phyloP scores from a whole-genome alignment of 2,329 filamentous ascomycete species.

The Fusarium humuli region DNA sequence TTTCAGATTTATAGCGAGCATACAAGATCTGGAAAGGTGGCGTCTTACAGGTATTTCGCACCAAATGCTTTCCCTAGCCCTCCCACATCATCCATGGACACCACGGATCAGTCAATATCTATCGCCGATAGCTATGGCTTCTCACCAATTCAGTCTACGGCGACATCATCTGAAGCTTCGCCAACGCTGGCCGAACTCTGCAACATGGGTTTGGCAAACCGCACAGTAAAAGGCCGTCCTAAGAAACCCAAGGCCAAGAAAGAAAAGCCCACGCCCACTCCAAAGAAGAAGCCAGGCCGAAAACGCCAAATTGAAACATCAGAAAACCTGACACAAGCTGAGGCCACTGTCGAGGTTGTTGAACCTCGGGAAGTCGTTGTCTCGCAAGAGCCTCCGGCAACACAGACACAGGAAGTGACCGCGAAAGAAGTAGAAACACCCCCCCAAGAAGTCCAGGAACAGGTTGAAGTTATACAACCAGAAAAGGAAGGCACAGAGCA shows the following conservation, averaged over 20 bases:
- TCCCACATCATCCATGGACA: not conserved
- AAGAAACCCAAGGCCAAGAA: conserved; percentile 29
- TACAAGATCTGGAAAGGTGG: conserved; percentile 52
- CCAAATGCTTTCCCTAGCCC: conserved; percentile 2
- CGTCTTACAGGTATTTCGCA: conserved; percentile 51
- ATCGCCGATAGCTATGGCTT: conserved; percentile 36
- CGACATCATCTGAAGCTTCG: conserved; percentile 22
- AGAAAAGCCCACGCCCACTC: conserved; percentile 1
- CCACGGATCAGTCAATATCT: not conserved
- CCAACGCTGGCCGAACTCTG: conserved; percentile 43
- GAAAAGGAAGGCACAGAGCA: not conserved
- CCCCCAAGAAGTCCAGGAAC: not conserved
- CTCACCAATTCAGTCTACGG: conserved; percentile 4
- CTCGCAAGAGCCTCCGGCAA: not conserved
- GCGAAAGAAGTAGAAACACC: not conserved
- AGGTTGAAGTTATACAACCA: not conserved
- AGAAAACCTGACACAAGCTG: not conserved
- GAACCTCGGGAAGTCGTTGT: not conserved
- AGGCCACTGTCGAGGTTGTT: not conserved
- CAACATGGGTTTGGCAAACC: conserved; percentile 40
- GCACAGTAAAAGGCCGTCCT: conserved; percentile 47
- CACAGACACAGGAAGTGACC: conserved; percentile 1
- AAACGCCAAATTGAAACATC: conserved; percentile 5
- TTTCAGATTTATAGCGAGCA: conserved; percentile 54
- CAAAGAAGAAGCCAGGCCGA: conserved; percentile 16